These are phyloP conservation scores for Candida sakaeoensis DNA, from an alignment of 805 yeast species.

Conservation along the genomic window DNA sequence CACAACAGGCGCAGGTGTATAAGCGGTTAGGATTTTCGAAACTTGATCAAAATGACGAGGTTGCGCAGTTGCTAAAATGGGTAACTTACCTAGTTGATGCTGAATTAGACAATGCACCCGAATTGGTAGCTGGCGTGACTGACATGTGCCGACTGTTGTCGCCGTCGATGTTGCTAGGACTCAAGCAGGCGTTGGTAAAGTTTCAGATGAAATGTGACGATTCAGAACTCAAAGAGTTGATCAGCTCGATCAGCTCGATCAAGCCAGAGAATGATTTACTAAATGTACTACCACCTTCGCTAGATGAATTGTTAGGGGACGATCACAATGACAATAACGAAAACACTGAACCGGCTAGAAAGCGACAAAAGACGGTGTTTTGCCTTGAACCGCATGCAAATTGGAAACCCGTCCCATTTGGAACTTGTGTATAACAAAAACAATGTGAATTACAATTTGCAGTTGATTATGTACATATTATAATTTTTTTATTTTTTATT, in stretches of 20 bases:
- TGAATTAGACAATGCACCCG: too few relatives aligned
- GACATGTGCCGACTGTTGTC: conserved; percentile 3
- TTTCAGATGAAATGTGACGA: not conserved
- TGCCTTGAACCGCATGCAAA: conserved; percentile 29
- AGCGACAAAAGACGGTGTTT: conserved; percentile 6
- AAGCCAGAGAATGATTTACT: not conserved
- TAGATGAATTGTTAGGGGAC: conserved; percentile 23
- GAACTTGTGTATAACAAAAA: conserved; percentile 21
- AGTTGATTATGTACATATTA: too few relatives aligned
- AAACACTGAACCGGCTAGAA: not conserved
- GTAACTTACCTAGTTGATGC: conserved; percentile 15
- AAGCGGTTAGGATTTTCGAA: conserved; percentile 16
- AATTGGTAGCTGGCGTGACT: too few relatives aligned
- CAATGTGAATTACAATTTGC: too few relatives aligned
- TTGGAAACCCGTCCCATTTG: conserved; percentile 59
- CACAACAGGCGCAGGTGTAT: conserved; percentile 13
- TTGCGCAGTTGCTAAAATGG: conserved; percentile 19
- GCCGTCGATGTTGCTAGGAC: not conserved
- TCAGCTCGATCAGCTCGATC: not conserved
- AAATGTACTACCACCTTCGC: conserved; percentile 19
- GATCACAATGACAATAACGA: not conserved
- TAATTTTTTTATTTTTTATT: too few relatives aligned
- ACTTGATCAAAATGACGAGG: conserved; percentile 11
- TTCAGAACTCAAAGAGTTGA: not conserved
- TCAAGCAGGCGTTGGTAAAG: not conserved